Evolutionary conservation across 73 alveolate genomes (phyloP).

Genomic region (Tetrahymena thermophila): DNA sequence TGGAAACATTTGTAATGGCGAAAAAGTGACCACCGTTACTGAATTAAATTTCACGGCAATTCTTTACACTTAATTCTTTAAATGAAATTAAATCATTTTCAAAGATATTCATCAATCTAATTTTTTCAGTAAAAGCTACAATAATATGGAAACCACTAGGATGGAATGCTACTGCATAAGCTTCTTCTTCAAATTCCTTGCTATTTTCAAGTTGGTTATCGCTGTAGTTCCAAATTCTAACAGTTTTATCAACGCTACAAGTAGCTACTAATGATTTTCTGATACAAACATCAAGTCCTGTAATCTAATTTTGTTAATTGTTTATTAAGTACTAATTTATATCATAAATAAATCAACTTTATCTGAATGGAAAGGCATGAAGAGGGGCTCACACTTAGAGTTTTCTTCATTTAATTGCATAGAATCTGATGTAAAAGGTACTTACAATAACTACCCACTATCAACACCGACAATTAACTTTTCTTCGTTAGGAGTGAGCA

Average conservation of each 20-base stretch:
- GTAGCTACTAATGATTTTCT: slow-evolving; percentile 84
- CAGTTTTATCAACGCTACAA: slow-evolving; percentile 81
- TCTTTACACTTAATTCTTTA: slow-evolving; percentile 78
- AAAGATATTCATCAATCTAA: slow-evolving; percentile 79
- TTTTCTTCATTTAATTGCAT: slow-evolving; percentile 61
- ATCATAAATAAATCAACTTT: not conserved
- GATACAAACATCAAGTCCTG: slow-evolving; percentile 85
- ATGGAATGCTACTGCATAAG: slow-evolving; percentile 85
- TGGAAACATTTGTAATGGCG: slow-evolving; percentile 79
- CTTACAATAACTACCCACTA: slow-evolving; percentile 44
- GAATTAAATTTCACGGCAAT: slow-evolving; percentile 81
- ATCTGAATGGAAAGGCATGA: slow-evolving; percentile 64
- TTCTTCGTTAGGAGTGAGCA: slow-evolving; percentile 58
- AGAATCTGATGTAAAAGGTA: slow-evolving; percentile 46
- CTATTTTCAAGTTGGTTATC: slow-evolving; percentile 75
- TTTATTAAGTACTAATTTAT: not conserved
- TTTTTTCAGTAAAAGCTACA: slow-evolving; percentile 84
- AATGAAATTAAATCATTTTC: slow-evolving; percentile 76
- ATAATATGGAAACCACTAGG: slow-evolving; percentile 97
- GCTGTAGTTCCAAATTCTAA: slow-evolving; percentile 91
- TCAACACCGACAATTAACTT: slow-evolving; percentile 49
- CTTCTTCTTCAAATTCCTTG: slow-evolving; percentile 79
- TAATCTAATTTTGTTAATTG: slow-evolving; percentile 15
- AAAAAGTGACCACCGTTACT: slow-evolving; percentile 91
- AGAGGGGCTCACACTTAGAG: slow-evolving; percentile 56